Evolutionary conservation across 495 filamentous ascomycete species (phyloP).

Genomic region (Rhypophila decipiens): DNA sequence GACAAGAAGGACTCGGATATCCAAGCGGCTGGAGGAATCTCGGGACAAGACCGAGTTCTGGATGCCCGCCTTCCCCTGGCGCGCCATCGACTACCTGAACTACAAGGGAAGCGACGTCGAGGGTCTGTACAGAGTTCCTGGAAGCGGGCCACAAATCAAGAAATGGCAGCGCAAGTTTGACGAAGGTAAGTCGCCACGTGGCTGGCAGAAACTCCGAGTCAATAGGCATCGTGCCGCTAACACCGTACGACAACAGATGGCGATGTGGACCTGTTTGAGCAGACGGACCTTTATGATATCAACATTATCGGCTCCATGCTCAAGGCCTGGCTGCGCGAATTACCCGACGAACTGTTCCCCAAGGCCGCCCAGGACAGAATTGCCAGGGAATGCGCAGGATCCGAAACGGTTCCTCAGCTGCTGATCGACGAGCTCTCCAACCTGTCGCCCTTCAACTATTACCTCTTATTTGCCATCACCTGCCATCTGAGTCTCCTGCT

Average conservation of each 20-base stretch:
- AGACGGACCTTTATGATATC: conserved; percentile 81
- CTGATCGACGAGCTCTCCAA: conserved; percentile 86
- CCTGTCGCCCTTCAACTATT: conserved; percentile 88
- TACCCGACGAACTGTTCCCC: conserved; percentile 87
- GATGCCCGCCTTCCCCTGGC: conserved; percentile 91
- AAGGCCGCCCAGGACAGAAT: conserved; percentile 71
- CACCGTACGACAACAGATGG: conserved; percentile 46
- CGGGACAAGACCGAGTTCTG: conserved; percentile 93
- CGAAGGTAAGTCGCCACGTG: conserved; percentile 52
- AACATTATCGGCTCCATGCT: conserved; percentile 90
- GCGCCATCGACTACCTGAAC: conserved; percentile 90
- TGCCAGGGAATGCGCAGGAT: conserved; percentile 63
- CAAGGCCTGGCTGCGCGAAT: conserved; percentile 86
- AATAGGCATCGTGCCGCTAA: neutral
- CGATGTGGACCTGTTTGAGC: conserved; percentile 80
- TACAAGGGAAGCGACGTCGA: conserved; percentile 86
- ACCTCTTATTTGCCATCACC: conserved; percentile 90
- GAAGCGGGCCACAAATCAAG: conserved; percentile 75
- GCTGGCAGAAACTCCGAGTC: too few relatives aligned
- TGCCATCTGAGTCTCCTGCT: conserved; percentile 86
- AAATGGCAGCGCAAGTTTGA: conserved; percentile 86
- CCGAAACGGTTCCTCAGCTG: conserved; percentile 68
- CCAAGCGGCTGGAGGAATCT: conserved; percentile 73
- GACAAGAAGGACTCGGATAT: conserved; percentile 78
- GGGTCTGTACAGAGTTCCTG: conserved; percentile 81